These are phyloP conservation scores for Escallonia rubra DNA, from an alignment of 129 eudicot genomes.

Conservation along the genomic window DNA sequence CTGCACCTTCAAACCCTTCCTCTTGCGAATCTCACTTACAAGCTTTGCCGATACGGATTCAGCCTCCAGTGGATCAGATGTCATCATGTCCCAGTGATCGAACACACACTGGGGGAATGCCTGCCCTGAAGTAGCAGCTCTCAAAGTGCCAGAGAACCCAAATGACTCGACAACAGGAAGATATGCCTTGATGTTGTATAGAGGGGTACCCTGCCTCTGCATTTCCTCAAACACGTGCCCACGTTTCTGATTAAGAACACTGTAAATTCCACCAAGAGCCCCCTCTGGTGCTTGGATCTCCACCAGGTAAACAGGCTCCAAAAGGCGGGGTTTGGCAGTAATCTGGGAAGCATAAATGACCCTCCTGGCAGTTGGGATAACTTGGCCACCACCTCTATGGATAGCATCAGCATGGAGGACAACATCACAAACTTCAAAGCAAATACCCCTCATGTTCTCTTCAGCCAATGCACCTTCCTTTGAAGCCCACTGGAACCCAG, in stretches of 20 bases:
- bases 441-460: conserved; percentile 52
- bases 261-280: conserved; percentile 87
- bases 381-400: conserved; percentile 93
- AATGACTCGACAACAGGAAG: conserved; percentile 73
- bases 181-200: conserved; percentile 82
- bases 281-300: conserved; percentile 81
- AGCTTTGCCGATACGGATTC: conserved; percentile 42
- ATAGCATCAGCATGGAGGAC: conserved; percentile 88
- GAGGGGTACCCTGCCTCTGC: conserved; percentile 88
- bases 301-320: conserved; percentile 73
- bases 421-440: conserved; percentile 48
- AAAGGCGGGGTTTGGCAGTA: conserved; percentile 71
- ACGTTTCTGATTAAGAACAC: conserved; percentile 80
- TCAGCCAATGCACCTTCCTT: conserved; percentile 79
- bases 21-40: conserved; percentile 54
- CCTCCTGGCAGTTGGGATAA: conserved; percentile 81
- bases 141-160: conserved; percentile 65
- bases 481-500: conserved; percentile 92
- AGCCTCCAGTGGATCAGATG: conserved; percentile 59
- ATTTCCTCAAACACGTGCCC: conserved; percentile 81
- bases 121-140: conserved; percentile 85
- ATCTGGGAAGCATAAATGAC: conserved; percentile 75
- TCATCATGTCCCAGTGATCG: conserved; percentile 89
- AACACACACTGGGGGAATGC: conserved; percentile 90
- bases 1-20: conserved; percentile 79